Evolutionary conservation across 2,329 filamentous ascomycete genomes (phyloP).

Genomic region (Colletotrichum liriopes): DNA sequence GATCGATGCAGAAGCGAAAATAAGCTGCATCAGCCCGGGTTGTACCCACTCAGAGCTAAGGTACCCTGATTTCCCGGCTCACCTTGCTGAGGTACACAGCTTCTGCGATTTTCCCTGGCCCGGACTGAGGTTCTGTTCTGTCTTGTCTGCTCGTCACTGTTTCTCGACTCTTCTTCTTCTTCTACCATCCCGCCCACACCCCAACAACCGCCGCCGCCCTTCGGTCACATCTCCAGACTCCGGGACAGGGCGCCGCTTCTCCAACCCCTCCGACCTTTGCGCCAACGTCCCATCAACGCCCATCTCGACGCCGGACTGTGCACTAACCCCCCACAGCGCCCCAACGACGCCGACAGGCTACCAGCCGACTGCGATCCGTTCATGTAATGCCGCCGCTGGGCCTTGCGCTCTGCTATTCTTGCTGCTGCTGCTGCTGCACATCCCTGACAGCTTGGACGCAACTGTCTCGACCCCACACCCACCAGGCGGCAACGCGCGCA

Average conservation of each 20-base stretch:
- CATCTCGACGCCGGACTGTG: slow-evolving; percentile 24
- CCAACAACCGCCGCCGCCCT: slow-evolving; percentile 15
- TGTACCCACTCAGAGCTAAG: slow-evolving; percentile 33
- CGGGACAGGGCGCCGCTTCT: slow-evolving; percentile 17
- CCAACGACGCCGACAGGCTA: slow-evolving; percentile 27
- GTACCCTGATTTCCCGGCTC: slow-evolving; percentile 18
- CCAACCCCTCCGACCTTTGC: slow-evolving; percentile 27
- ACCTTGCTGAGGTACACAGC: slow-evolving; percentile 32
- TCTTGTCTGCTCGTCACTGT: neutral
- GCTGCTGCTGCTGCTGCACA: slow-evolving; percentile 26
- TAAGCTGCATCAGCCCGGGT: slow-evolving; percentile 41
- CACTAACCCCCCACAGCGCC: slow-evolving; percentile 28
- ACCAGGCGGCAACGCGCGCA: slow-evolving; percentile 43
- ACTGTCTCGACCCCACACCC: slow-evolving; percentile 41
- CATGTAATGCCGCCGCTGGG: slow-evolving; percentile 42
- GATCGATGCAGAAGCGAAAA: slow-evolving; percentile 42
- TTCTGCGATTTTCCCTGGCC: neutral
- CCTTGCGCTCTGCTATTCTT: slow-evolving; percentile 36
- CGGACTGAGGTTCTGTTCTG: slow-evolving; percentile 5
- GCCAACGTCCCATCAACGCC: slow-evolving; percentile 19
- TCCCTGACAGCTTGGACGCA: slow-evolving; percentile 41
- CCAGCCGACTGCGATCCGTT: slow-evolving; percentile 22
- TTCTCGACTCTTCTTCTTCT: slow-evolving; percentile 22
- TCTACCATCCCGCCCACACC: slow-evolving; percentile 19
- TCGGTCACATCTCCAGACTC: slow-evolving; percentile 16